phyloP scores from a whole-genome alignment of 257 asterid genomes.

The Solanum lignicaule region DNA sequence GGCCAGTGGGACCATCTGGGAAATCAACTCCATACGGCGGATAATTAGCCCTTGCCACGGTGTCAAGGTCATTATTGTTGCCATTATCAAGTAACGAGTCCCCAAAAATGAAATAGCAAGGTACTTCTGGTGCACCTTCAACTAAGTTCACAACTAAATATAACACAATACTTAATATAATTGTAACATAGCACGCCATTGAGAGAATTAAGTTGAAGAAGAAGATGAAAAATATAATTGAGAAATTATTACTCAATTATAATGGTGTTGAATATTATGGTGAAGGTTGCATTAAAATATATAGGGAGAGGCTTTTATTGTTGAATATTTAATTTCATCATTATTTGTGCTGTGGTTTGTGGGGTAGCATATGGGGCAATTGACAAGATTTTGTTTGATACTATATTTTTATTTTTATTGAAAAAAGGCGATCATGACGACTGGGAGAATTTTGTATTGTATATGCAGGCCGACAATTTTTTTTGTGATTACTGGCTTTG shows the following conservation, averaged over 20 bases:
- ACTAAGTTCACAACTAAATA: neutral
- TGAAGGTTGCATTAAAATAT: neutral
- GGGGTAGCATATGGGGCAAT: neutral
- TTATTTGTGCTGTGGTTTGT: neutral
- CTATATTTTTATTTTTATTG: neutral
- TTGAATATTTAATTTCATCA: neutral
- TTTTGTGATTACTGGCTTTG: neutral
- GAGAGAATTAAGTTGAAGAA: neutral
- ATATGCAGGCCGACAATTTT: neutral
- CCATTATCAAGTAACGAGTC: slow-evolving; percentile 36
- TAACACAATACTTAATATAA: neutral
- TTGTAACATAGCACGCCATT: neutral
- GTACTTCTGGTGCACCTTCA: slow-evolving; percentile 13
- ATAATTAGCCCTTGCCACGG: slow-evolving; percentile 9
- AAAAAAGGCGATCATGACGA: neutral
- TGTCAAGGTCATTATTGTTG: slow-evolving; percentile 17
- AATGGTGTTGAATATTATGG: neutral
- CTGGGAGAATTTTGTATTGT: neutral
- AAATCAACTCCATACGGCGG: slow-evolving; percentile 38
- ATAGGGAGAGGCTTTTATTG: neutral
- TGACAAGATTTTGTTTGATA: neutral
- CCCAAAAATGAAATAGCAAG: slow-evolving; percentile 39
- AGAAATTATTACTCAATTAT: neutral
- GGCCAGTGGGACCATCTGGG: slow-evolving; percentile 29
- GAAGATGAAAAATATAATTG: neutral